Evolutionary conservation across 805 yeast genomes (phyloP).

Genomic region (Pichia californica): DNA sequence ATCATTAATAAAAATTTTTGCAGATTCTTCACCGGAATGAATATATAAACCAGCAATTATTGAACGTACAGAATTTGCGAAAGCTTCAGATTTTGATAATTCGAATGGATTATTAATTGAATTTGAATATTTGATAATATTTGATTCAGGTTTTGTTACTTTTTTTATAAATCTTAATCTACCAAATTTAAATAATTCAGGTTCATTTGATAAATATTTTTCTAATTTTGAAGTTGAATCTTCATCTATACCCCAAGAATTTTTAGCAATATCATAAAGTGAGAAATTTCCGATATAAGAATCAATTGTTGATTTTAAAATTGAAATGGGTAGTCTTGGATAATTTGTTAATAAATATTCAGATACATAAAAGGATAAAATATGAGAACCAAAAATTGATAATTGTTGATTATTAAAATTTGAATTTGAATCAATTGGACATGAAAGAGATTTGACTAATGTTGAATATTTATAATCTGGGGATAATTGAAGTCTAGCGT

Average conservation of each 20-base stretch:
- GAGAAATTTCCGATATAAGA: slow-evolving; percentile 66
- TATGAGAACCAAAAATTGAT: slow-evolving; percentile 72
- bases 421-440: slow-evolving; percentile 37
- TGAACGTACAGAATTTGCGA: slow-evolving; percentile 72
- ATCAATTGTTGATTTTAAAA: slow-evolving; percentile 69
- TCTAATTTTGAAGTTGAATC: slow-evolving; percentile 60
- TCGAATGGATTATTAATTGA: slow-evolving; percentile 21
- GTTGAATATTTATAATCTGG: slow-evolving; percentile 50
- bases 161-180: slow-evolving; percentile 45
- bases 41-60: slow-evolving; percentile 78
- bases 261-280: slow-evolving; percentile 57
- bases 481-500: slow-evolving; percentile 67
- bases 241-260: slow-evolving; percentile 81
- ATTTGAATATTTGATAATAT: slow-evolving; percentile 32
- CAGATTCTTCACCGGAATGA: slow-evolving; percentile 56
- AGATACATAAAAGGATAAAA: slow-evolving; percentile 67
- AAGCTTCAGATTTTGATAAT: slow-evolving; percentile 32
- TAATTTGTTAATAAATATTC: slow-evolving; percentile 69
- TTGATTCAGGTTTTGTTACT: slow-evolving; percentile 46
- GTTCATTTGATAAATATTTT: slow-evolving; percentile 62
- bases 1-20: slow-evolving; percentile 62
- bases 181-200: slow-evolving; percentile 62
- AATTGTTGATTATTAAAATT: slow-evolving; percentile 69
- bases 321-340: slow-evolving; percentile 84
- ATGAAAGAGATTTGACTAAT: slow-evolving; percentile 75